Evolutionary conservation across 495 filamentous ascomycete species (phyloP), one percentile per base, ranked within the genome.

Genomic region (Hypomontagnella monticulosa): DNA sequence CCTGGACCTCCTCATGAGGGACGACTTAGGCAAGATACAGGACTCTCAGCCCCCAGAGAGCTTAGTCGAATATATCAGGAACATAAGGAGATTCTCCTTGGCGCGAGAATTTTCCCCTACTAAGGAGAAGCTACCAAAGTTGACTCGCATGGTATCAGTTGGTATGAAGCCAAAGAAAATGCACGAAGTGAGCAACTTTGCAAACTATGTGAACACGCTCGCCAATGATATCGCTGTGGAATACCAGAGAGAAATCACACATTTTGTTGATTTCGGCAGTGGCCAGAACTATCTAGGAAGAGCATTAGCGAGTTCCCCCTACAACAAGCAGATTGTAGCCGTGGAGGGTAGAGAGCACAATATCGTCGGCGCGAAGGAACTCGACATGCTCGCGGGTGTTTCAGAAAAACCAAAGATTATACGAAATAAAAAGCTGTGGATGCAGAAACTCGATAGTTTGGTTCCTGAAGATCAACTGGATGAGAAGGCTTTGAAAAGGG

Each of bases 91-190:
- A 47, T 85, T 96, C 62, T 85, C 85, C 12, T 75, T 99, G 40
- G 69, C 75, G 11, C 83, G 95, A 36, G 82, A 87, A 2, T 90
- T 90, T 32, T 67, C 73, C 1, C 69, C 73, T 4, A 69, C 61
- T 41, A 73, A 71, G 60, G 70, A 66, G 66, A 80, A 76, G 57
- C 70, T 84, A 69, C 75, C 72, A 12, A 81, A 80, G 60, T 72
- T 96, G 14, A 85, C 91, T 3, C 79, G 84, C 38, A 84, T 89
- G 69, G 83, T 97, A 19, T 85, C 91, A 0, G 84, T 96, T 4
- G 95, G 95, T 15, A 99, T 99, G 96, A 97, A 92, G 60, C 84
- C 88, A 30, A 99, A 99, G 76, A 99, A 99, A 75, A 83, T 92
- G 14, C 96, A 99, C 63, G 95, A 99, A 79, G 95, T 97, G 37